Base-by-base conservation (phyloP, 1,284 basidiomycete genomes). In the Sphaerobolus stellatus region DNA sequence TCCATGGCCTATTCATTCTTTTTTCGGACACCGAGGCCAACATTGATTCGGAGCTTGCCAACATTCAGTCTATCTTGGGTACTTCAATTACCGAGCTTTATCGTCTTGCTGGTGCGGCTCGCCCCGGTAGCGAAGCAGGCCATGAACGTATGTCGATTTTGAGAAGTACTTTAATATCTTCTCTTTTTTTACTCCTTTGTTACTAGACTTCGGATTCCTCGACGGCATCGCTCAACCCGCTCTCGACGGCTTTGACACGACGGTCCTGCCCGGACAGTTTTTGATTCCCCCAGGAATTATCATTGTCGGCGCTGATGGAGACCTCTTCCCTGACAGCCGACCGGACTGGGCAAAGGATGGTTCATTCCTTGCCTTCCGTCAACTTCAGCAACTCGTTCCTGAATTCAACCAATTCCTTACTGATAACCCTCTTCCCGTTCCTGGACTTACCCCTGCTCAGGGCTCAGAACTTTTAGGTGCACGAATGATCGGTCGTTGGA, bases 1-100 rank as follows among this genome's bases (percentile, higher is more conserved):
- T 60, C 14, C 50, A 61, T 45, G 60, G 59, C 18, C 44, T 61
- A 8, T 48, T 57, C n/a, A 33, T 61, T 16, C 24, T 60, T 36
- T 67, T 71, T 6, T 71, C 70, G 5, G 70, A 73, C 38, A 68
- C 62, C 2, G 52, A 52, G 5, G 18, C 45, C 2, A 62, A 62
- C 14, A 56, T 68, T 43, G 36, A 18, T 34, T 58, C 48, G 52
- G 56, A 58, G 28, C 57, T n/a, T 38, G 64, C 63, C 58, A 64
- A 63, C 53, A 57, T 69, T 11, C 61, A 68, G 45, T 54, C 48
- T 14, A 59, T 63, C 44, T 56, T 69, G 40, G 64, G 66, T 5
- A 57, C 58, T 8, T 67, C 43, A 13, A 56, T 56, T 11, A 20
- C 40, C n/a, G 51, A 56, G 16, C 25, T 56, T 4, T 54, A 60